Percentiles rank a stretch among this genome's conserved stretches.
Conservation (phyloP, 768 basidiomycete species). For the Collybia sordida region DNA sequence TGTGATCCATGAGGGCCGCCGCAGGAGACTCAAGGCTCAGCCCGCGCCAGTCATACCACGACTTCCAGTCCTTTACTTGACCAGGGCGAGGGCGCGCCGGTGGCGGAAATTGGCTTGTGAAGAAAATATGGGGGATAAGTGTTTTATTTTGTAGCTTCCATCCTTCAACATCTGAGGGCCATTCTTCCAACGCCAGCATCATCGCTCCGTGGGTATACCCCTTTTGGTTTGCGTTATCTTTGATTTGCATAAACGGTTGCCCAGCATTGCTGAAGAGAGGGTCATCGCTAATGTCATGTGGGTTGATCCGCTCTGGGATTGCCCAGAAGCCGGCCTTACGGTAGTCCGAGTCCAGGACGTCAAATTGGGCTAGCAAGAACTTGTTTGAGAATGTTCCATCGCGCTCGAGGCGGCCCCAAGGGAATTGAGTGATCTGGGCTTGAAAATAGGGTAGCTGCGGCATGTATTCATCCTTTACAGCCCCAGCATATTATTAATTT, state of each 20-base stretch:
- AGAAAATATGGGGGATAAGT: slow-evolving; percentile 24
- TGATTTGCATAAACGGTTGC: too few species aligned
- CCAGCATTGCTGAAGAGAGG: too few species aligned
- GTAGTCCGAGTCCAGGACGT: slow-evolving; percentile 33
- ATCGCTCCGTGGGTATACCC: too few species aligned
- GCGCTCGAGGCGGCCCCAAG: slow-evolving; percentile 41
- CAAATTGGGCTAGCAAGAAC: slow-evolving; percentile 32
- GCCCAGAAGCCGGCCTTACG: slow-evolving; percentile 41
- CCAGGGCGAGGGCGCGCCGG: slow-evolving; percentile 8
- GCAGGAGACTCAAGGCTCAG: slow-evolving; percentile 39
- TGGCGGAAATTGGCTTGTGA: slow-evolving; percentile 22
- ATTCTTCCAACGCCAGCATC: too few species aligned
- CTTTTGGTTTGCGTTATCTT: too few species aligned
- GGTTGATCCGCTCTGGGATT: slow-evolving; percentile 29
- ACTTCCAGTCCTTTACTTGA: slow-evolving; percentile 32
- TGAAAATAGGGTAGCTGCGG: slow-evolving; percentile 24
- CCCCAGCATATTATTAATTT: too few species aligned
- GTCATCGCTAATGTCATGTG: too few species aligned
- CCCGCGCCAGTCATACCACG: slow-evolving; percentile 42
- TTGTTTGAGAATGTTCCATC: slow-evolving; percentile 37
- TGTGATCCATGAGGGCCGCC: slow-evolving; percentile 37
- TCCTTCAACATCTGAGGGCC: too few species aligned
- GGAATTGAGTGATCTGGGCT: slow-evolving; percentile 22
- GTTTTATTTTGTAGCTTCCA: too few species aligned
- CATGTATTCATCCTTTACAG: too few species aligned